phyloP scores from a whole-genome alignment of 2,329 filamentous ascomycete genomes.

The Alternaria alternata region DNA sequence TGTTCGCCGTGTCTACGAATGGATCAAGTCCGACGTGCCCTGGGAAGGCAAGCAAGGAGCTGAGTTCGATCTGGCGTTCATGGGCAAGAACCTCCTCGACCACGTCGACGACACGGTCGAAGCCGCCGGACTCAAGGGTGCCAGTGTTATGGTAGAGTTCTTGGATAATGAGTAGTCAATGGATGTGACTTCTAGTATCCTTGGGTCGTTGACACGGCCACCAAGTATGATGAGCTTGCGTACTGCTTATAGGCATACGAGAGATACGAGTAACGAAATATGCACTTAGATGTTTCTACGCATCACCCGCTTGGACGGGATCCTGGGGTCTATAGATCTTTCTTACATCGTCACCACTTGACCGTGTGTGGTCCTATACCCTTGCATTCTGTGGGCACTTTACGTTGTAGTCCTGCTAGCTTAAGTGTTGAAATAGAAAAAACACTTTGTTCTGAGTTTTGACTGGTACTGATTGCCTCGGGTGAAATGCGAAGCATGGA shows the following conservation, averaged over 20 bases:
- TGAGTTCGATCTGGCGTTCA: conserved; percentile 85
- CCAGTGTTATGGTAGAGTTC: conserved; percentile 95
- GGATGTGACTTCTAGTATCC: neutral
- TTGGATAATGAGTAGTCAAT: conserved; percentile 32
- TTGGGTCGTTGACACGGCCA: neutral
- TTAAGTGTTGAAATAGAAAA: neutral
- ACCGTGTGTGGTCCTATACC: conserved; percentile 17
- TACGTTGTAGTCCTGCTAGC: conserved; percentile 1
- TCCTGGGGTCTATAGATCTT: conserved; percentile 19
- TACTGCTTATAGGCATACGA: neutral
- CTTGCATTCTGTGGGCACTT: conserved; percentile 16
- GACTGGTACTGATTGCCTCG: neutral
- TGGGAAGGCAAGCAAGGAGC: conserved; percentile 81
- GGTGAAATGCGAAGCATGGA: neutral
- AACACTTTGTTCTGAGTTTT: neutral
- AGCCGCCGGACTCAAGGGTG: conserved; percentile 87
- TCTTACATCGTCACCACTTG: conserved; percentile 6
- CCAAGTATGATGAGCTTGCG: neutral
- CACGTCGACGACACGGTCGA: conserved; percentile 76
- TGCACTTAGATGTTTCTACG: conserved; percentile 4
- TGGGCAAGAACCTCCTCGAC: conserved; percentile 86
- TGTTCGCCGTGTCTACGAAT: conserved; percentile 89
- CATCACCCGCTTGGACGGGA: neutral
- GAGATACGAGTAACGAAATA: neutral
- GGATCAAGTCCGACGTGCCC: conserved; percentile 84